Evolutionary conservation across 2,329 filamentous ascomycete species (phyloP), one percentile per base, ranked within the genome.

Genomic region (Xylariaceae sp.): DNA sequence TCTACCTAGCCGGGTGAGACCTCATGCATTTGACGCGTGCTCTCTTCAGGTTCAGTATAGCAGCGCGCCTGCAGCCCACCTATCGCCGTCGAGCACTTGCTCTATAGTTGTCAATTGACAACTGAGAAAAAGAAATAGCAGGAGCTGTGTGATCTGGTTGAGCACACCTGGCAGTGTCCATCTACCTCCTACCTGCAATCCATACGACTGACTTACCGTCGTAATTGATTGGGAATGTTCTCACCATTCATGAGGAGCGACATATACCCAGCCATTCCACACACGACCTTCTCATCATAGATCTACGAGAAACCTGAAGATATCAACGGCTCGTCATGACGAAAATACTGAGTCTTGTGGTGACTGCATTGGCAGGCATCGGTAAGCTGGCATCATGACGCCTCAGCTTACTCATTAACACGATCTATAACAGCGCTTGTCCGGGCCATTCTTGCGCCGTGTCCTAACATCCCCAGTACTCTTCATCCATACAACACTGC

Each of bases 401-500:
- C 26, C 4, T 34, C 27, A 5, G 6, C 26, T 11, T 37, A 2
- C 34, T 43, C 6, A 44, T 46, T 52, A 8, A 59, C 37, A 37
- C 31, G 31, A 58, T 34, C 12, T 9, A 45, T 30, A 29, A 37
- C 12, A 51, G 49, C 29, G 4, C 27, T 46, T 5, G 35, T 47
- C 39, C 49, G 53, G 26, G 42, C 59, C 30, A 35, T 50, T 39
- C 45, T 57, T 12, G 26, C 46, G 7, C 46, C 60, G 37, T 67
- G 65, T 45, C 64, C 57, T 6, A 50, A 54, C 19, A 19, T 63
- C 4, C 37, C 59, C 7, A 31, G 42, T 4, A 4, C 60, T 4
- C 55, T 57, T 6, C 57, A 62, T 41, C 55, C 53, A 1, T 67
- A 60, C 48, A 50, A 59, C 8, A 57, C 64, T 3, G 62, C 60